Evolutionary conservation across 768 basidiomycete genomes (phyloP), one percentile per base, ranked within the genome.

Genomic region (Naganishia antarctica): DNA sequence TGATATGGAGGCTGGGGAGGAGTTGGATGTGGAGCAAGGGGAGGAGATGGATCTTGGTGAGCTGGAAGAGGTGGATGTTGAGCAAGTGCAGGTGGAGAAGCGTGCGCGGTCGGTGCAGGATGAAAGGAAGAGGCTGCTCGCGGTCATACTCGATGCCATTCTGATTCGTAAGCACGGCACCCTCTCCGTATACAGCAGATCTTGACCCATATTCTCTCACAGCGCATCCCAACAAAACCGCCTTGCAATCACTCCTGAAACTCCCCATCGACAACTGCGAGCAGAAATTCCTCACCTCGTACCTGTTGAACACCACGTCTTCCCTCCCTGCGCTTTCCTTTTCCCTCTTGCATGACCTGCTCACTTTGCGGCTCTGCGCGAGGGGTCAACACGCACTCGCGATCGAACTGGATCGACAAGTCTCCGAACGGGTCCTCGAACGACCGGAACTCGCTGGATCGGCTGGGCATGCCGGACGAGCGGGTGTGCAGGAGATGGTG

Each of bases 261-360:
- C 26, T 62, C 9, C 66, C 66, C 2, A 28, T 67, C 28, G 66
- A 67, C 34, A 44, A 40, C 8, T 53, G 40, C 44, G 66, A 67
- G 41, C 43, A 59, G 16, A 34, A 44, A 8, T 47, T 60, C 46
- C 23, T 67, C 18, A 49, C 32, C 2, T 23, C 45, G 12, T 63
- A 62, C 40, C 66, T 67, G 8, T 40, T 67, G 29, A 44, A 57
- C 26, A 61, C 66, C 8, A 32, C 44, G 9, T 28, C 61, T 7
- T 51, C 41, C 4, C 50, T 67, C 15, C 59, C 61, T 21, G 43
- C 43, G 4, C 16, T 44, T 5, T 63, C 66, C 15, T 67, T 63
- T 37, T 51, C 62, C 26, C 31, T 67, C 25, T 21, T 67, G 11
- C 66, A 67, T 23, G 66, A 67, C 25, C 61, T 67, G 6, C 26